Evolutionary conservation across 805 yeast species (phyloP).

Genomic region (Saccharomycopsis fermentans): DNA sequence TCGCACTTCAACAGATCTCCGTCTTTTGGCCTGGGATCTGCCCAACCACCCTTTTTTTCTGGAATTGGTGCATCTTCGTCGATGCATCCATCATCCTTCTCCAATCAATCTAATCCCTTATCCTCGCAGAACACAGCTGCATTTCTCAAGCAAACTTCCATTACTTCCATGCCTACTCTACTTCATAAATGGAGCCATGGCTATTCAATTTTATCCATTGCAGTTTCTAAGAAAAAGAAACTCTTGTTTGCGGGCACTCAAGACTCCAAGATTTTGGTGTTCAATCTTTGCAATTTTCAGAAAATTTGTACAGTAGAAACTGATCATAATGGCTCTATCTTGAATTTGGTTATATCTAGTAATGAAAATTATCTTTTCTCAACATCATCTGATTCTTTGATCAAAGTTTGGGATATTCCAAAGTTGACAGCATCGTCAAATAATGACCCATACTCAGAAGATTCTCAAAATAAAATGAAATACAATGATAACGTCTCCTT

Average conservation of each 20-base stretch:
- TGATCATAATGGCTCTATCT: constrained; percentile 67
- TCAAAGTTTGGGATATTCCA: constrained; percentile 71
- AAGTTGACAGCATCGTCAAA: constrained; percentile 20
- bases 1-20: background rate
- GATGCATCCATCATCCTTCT: background rate
- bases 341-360: constrained; percentile 40
- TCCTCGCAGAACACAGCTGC: background rate
- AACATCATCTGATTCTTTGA: constrained; percentile 84
- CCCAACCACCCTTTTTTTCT: background rate
- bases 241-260: constrained; percentile 85
- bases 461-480: constrained; percentile 17
- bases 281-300: constrained; percentile 51
- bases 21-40: background rate
- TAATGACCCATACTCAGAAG: background rate
- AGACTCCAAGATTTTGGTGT: constrained; percentile 65
- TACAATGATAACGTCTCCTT: constrained; percentile 8
- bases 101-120: background rate
- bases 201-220: constrained; percentile 64
- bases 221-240: constrained; percentile 46
- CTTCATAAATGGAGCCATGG: constrained; percentile 71
- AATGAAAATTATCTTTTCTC: constrained; percentile 58
- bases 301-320: constrained; percentile 41
- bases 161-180: constrained; percentile 24
- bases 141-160: background rate
- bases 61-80: background rate